Conservation (phyloP, 1,139 yeast species). For the Sugiyamaella sp. region DNA sequence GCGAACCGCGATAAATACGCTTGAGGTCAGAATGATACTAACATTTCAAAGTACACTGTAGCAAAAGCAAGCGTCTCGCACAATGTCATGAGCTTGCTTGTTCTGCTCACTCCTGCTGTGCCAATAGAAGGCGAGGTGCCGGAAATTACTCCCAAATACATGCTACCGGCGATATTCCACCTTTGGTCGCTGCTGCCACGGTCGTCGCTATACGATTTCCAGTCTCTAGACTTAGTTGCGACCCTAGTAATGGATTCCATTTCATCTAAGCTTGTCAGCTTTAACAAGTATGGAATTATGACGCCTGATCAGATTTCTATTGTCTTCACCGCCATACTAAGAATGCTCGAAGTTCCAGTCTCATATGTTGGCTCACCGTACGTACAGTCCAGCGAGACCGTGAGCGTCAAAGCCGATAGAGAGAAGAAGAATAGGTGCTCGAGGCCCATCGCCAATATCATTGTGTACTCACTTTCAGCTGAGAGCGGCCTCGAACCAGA, state of each 20-base stretch:
- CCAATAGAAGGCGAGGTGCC: slow-evolving; percentile 26
- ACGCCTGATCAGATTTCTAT: slow-evolving; percentile 60
- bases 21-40: neutral
- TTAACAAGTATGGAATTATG: slow-evolving; percentile 62
- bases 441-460: slow-evolving; percentile 54
- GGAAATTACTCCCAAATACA: slow-evolving; percentile 31
- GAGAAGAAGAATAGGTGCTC: slow-evolving; percentile 36
- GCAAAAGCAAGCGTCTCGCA: slow-evolving; percentile 61
- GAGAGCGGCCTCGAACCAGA: slow-evolving; percentile 43
- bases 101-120: slow-evolving; percentile 38
- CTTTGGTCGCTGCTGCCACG: slow-evolving; percentile 69
- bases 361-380: slow-evolving; percentile 45
- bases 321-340: slow-evolving; percentile 53
- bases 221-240: slow-evolving; percentile 67
- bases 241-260: slow-evolving; percentile 55
- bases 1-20: too few species aligned
- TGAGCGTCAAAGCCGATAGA: slow-evolving; percentile 29
- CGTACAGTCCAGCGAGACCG: slow-evolving; percentile 34
- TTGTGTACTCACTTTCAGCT: slow-evolving; percentile 65
- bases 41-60: slow-evolving; percentile 48
- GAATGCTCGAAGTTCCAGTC: slow-evolving; percentile 45
- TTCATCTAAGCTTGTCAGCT: slow-evolving; percentile 39
- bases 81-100: slow-evolving; percentile 50
- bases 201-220: slow-evolving; percentile 64
- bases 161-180: slow-evolving; percentile 63